Conservation (phyloP, 1,284 basidiomycete genomes). For the Hortiboletus rubellus region DNA sequence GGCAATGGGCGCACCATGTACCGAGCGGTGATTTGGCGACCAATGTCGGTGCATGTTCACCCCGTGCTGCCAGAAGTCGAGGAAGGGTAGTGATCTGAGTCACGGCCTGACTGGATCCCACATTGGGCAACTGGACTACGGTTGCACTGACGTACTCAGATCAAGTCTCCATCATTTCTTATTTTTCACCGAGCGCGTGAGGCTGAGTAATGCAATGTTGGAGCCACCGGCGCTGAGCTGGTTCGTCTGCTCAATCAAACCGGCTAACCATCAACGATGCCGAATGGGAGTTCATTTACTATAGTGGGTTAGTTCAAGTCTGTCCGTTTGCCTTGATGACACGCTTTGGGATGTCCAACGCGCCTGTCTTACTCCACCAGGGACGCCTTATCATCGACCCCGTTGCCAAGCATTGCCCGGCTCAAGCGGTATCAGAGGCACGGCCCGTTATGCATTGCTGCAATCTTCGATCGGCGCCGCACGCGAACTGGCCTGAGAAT, state of each 20-base stretch:
- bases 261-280: neutral
- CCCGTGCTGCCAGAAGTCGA: neutral
- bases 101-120: neutral
- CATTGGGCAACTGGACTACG: neutral
- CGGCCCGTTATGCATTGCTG: neutral
- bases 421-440: neutral
- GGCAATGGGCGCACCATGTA: neutral
- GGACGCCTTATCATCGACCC: slow-evolving; percentile 3
- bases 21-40: slow-evolving; percentile 6
- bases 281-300: neutral
- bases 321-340: neutral
- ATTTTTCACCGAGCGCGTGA: too few relatives aligned
- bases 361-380: slow-evolving; percentile 1
- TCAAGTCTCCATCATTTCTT: neutral
- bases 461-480: slow-evolving; percentile 14
- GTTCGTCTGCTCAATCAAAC: neutral
- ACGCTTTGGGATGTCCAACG: neutral
- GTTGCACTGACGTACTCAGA: too few relatives aligned
- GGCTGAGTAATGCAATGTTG: neutral
- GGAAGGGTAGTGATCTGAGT: neutral
- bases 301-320: neutral
- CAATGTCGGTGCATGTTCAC: neutral
- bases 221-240: neutral
- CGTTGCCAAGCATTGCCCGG: slow-evolving; percentile 1
- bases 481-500: slow-evolving; percentile 2